These are phyloP conservation scores for Trichophyton rubrum DNA, from an alignment of 2,329 filamentous ascomycete species.

Conservation along the genomic window DNA sequence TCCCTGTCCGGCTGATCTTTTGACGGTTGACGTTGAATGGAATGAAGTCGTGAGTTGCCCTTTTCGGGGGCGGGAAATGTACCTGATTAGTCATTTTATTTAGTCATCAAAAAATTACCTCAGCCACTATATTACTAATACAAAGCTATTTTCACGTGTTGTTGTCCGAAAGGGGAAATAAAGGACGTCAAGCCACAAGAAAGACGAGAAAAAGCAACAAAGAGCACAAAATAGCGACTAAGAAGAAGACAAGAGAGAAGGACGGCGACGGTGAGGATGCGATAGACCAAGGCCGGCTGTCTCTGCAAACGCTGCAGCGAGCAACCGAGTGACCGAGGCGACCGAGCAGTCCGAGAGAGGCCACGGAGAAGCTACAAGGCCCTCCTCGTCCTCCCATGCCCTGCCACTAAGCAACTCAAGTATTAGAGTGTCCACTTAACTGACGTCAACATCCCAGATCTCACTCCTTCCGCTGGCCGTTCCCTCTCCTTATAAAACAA, in stretches of 20 bases:
- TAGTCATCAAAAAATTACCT: background rate
- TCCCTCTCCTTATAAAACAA: background rate
- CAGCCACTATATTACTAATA: background rate
- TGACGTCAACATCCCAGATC: slow-evolving; percentile 3
- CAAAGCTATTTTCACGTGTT: background rate
- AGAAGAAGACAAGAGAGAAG: background rate
- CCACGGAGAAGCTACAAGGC: too few relatives aligned
- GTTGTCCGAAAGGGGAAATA: background rate
- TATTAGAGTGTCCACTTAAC: background rate
- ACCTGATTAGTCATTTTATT: background rate
- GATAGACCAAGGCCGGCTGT: too few relatives aligned
- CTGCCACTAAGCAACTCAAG: background rate
- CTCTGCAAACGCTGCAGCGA: too few relatives aligned
- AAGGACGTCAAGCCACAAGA: background rate
- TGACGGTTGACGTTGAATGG: background rate
- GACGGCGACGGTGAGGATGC: too few relatives aligned
- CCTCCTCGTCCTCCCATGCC: background rate
- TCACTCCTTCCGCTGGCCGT: background rate
- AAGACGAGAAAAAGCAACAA: background rate
- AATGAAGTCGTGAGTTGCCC: background rate
- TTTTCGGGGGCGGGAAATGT: background rate
- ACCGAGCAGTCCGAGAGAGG: too few relatives aligned
- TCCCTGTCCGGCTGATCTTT: background rate
- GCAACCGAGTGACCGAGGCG: too few relatives aligned
- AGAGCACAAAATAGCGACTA: background rate